Conservation (phyloP, 1,284 basidiomycete genomes). For the Microbotryum scabiosae region DNA sequence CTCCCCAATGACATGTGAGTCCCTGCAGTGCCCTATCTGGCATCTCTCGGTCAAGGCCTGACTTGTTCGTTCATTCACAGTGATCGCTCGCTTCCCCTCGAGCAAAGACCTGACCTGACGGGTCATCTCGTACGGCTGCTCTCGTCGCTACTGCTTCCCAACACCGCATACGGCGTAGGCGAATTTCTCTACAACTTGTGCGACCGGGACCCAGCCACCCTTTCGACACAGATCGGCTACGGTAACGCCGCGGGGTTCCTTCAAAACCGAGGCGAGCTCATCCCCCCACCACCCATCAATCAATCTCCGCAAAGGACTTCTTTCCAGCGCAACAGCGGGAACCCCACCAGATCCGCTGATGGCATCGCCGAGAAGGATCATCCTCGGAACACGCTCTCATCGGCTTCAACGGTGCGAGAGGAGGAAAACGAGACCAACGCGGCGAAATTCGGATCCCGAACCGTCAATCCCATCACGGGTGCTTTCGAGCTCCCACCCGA, state of each 20-base stretch:
- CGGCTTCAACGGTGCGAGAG: no score
- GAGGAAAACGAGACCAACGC: no score
- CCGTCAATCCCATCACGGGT: conserved; percentile 75
- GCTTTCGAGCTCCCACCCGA: conserved; percentile 46
- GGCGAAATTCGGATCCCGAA: not conserved
- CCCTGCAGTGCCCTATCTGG: not conserved
- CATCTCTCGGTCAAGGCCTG: not conserved
- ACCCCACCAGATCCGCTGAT: no score
- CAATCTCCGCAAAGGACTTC: no score
- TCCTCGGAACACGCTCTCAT: not conserved
- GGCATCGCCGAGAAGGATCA: no score
- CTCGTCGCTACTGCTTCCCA: conserved; percentile 57
- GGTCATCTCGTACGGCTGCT: conserved; percentile 73
- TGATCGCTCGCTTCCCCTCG: conserved; percentile 66
- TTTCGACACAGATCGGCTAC: conserved; percentile 72
- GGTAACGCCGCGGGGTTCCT: conserved; percentile 87
- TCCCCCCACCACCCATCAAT: conserved; percentile 32
- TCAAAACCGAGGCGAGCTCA: conserved; percentile 75
- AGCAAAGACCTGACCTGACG: conserved; percentile 59
- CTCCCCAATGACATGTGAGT: conserved; percentile 59
- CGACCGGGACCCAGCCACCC: conserved; percentile 58
- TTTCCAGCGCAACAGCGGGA: no score
- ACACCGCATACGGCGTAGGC: conserved; percentile 66
- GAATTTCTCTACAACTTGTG: conserved; percentile 76
- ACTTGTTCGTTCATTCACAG: conserved; percentile 32